Evolutionary conservation across 305 asterid genomes (phyloP), one percentile per base, ranked within the genome.

Genomic region (Fraxinus greggii): DNA sequence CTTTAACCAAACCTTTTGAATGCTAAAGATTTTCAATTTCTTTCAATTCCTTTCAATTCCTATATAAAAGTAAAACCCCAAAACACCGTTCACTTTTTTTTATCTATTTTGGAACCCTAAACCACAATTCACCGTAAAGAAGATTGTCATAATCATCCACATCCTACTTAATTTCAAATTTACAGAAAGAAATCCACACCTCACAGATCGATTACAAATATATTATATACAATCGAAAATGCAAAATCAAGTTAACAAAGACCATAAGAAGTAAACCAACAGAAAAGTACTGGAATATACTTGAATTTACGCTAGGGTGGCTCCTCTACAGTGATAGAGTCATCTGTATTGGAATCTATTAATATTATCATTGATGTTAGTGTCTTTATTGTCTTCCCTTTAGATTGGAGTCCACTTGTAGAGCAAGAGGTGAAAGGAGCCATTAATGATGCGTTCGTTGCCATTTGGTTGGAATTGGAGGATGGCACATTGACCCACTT

Each of bases 321-420:
- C 87, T 90, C 94, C 85, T 91, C 97, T 2, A 38, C 85, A n/a
- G 88, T 85, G 26, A 79, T 84, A 67, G 6, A 85, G 17, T 88
- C 95, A 72, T 91, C 92, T 59, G 84, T 84, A 72, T 54, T 80
- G 1, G 89, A 85, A 78, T 24, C 78, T 87, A 35, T 80, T 83
- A 31, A 80, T 84, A 72, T 82, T 75, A 35, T 72, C 81, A 78
- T 76, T 85, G 74, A 67, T 75, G 40, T 72, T 77, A 45, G 5
- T 45, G 35, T 59, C 38, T 42, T 75, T 82, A 35, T 77, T 80
- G 35, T 87, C 89, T 42, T 88, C 88, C 81, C 87, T 89, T 79
- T 87, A 92, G 86, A 90, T 90, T 31, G 98, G 97, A 10, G 96
- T 91, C 99, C 99, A 95, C 87, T 92, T 94, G 89, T 85, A 90